Evolutionary conservation across 495 filamentous ascomycete species (phyloP), one percentile per base, ranked within the genome.

Genomic region (Trichoderma reesei): DNA sequence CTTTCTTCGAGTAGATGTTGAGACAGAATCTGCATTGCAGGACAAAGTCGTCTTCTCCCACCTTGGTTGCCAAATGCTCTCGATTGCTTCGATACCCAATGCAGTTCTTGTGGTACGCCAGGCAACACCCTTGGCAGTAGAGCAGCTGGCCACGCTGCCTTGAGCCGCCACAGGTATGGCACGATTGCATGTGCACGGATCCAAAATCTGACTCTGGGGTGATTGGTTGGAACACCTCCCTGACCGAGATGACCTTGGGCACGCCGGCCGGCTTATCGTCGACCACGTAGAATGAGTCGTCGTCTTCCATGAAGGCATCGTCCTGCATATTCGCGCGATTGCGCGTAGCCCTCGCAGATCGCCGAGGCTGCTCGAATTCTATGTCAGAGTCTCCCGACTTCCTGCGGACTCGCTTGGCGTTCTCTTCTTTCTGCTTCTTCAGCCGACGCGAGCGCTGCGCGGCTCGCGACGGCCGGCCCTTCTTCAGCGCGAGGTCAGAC

Each of bases 51-150:
- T 87, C 85, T 5, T 85, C 76, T 4, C 76, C 84, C 59, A 97
- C 78, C 72, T 96, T 98, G n/a, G 94, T 97, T 33, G 95, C 90
- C n/a, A 93, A 78, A 74, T 98, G 94, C 5, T 96, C 91, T 51
- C 95, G 82, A 11, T 67, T 72, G 38, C 76, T 82, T 18, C 93
- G 85, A n/a, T 77, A 72, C 20, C 92, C 90, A 14, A 99, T 78
- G 70, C 95, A 99, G 39, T 67, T 70, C 68, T 89, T 87, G 69
- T 99, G 95, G 67, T 90, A 96, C 0, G 88, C 79, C 31, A 83
- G 80, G 3, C 85, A 90, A 72, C 95, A 99, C 20, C 95, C 93
- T 72, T 99, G 95, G 68, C 95, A 99, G 68, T 82, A 88, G 4
- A 98, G 79, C 26, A 98, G 78, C 10, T 76, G 74, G 0, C 85